These are phyloP conservation scores for Blastomyces percursus DNA, from an alignment of 2,329 filamentous ascomycete species.

Conservation along the genomic window DNA sequence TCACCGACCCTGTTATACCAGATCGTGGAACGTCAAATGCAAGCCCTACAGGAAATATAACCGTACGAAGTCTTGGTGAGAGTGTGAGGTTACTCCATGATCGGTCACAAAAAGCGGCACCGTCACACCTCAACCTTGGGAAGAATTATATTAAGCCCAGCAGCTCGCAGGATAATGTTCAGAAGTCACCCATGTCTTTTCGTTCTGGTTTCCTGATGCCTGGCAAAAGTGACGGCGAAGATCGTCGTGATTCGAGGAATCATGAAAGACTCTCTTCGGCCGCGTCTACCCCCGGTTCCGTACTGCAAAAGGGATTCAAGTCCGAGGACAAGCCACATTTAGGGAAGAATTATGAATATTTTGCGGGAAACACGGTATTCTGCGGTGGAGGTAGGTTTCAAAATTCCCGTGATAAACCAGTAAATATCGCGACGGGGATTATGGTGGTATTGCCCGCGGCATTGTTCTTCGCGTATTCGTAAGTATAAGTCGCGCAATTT, in stretches of 20 bases:
- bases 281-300: constrained; percentile 60
- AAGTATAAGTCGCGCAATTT: constrained; percentile 23
- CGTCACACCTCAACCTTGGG: constrained; percentile 47
- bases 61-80: constrained; percentile 57
- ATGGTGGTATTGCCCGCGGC: constrained; percentile 66
- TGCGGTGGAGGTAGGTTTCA: constrained; percentile 76
- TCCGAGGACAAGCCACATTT: constrained; percentile 31
- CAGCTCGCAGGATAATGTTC: constrained; percentile 46
- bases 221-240: constrained; percentile 41
- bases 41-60: constrained; percentile 53
- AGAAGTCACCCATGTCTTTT: constrained; percentile 65
- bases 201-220: constrained; percentile 59
- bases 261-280: constrained; percentile 67
- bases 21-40: constrained; percentile 64
- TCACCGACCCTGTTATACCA: constrained; percentile 61
- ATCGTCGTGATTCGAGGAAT: constrained; percentile 50
- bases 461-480: constrained; percentile 77
- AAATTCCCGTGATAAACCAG: constrained; percentile 74
- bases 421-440: constrained; percentile 77
- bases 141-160: constrained; percentile 49
- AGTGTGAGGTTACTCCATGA: constrained; percentile 67
- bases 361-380: constrained; percentile 86
- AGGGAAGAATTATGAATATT: constrained; percentile 80
- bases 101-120: constrained; percentile 31
- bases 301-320: constrained; percentile 35